Evolutionary conservation across 306 rosid genomes (phyloP).

Genomic region (Prunus salicina): DNA sequence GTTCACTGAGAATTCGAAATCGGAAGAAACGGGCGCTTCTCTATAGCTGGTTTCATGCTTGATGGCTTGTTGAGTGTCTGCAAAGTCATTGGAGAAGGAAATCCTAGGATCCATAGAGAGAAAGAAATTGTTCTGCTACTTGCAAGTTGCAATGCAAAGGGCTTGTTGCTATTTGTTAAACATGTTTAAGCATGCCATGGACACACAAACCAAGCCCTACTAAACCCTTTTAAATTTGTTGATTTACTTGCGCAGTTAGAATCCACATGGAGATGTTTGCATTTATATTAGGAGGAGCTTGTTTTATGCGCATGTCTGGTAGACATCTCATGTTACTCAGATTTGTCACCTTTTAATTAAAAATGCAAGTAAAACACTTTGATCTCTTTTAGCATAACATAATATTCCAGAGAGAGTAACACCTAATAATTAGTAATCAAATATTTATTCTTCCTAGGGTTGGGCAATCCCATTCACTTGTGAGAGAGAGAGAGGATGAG

Average conservation of each 20-base stretch:
- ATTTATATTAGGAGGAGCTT: constrained; percentile 39
- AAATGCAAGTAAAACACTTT: constrained; percentile 40
- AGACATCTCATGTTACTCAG: constrained; percentile 76
- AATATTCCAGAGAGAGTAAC: background rate
- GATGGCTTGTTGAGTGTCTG: constrained; percentile 52
- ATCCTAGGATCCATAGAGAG: constrained; percentile 77
- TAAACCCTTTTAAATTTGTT: constrained; percentile 4
- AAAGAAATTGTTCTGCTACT: background rate
- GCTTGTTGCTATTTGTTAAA: constrained; percentile 37
- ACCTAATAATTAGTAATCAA: constrained; percentile 1
- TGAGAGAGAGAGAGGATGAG: background rate
- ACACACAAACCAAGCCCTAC: constrained; percentile 30
- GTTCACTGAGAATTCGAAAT: constrained; percentile 83
- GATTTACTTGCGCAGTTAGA: constrained; percentile 42
- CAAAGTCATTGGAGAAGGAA: constrained; percentile 93
- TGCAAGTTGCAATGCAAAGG: background rate
- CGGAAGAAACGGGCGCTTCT: constrained; percentile 95
- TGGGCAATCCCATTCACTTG: constrained; percentile 21
- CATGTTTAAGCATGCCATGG: constrained; percentile 41
- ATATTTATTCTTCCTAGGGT: background rate
- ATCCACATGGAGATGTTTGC: constrained; percentile 67
- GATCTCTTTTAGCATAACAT: constrained; percentile 11
- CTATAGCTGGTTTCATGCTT: constrained; percentile 64
- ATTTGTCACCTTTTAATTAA: constrained; percentile 67
- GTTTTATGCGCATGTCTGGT: constrained; percentile 39